Percentiles rank a stretch among this genome's conserved stretches.
phyloP scores from a whole-genome alignment of 805 yeast genomes.

The Saturnispora besseyi region DNA sequence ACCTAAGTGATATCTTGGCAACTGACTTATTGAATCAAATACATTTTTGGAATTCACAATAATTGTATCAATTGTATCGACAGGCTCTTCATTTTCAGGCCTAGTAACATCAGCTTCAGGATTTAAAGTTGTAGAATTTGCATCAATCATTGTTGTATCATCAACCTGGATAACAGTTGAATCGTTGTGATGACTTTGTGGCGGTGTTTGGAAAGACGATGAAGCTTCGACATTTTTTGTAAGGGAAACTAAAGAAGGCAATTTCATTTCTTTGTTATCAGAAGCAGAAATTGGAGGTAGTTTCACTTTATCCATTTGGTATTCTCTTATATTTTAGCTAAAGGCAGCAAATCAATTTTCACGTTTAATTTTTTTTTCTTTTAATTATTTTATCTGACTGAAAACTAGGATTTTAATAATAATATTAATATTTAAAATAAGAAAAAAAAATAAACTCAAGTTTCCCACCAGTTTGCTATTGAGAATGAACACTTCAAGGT shows the following conservation, averaged over 20 bases:
- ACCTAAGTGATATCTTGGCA: constrained; percentile 1
- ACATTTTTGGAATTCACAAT: background rate
- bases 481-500: constrained; percentile 1
- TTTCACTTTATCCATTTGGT: background rate
- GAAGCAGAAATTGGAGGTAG: constrained; percentile 6
- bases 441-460: background rate
- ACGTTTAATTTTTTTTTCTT: background rate
- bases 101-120: background rate
- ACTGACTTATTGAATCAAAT: background rate
- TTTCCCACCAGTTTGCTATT: background rate
- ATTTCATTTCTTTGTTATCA: constrained; percentile 19
- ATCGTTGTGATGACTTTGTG: background rate
- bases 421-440: background rate
- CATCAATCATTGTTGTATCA: constrained; percentile 4
- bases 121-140: background rate
- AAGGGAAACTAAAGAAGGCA: constrained; percentile 34
- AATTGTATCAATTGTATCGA: background rate
- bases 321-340: background rate
- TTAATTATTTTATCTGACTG: background rate
- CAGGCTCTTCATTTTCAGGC: background rate
- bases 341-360: background rate
- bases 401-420: background rate
- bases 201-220: background rate
- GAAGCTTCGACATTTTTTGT: constrained; percentile 3
- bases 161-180: constrained; percentile 1